Base-by-base conservation (phyloP, 1,139 yeast species). In the Lodderomyces elongisporus region DNA sequence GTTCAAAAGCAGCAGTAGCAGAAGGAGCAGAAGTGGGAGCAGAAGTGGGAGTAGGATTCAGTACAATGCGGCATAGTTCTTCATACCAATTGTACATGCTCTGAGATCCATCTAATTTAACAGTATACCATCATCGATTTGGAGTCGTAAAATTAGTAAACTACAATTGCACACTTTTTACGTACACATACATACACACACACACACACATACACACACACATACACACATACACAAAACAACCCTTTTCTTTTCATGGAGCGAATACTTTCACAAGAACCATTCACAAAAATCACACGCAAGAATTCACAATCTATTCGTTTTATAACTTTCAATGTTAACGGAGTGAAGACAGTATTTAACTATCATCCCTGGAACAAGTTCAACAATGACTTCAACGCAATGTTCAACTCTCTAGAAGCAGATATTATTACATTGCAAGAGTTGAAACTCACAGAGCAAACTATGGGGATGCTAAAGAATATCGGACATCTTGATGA, bases 391-490 rank as follows among this genome's bases (percentile, higher is more conserved):
- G 66, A 74, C 7, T 66, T 79, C 35, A 61, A 61, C 29, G 51
- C 38, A 16, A 66, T 82, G 49, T 80, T 88, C 43, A 54, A 60
- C 5, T 50, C 59, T 25, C 58, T 91, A 39, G 50, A 71, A n/a
- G 87, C 82, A 0, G 97, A 91, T 52, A 63, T 91, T 12, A 62
- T 89, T 12, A 74, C 95, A 5, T 66, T 91, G 14, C 97, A 91
- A 51, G 98, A 91, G 53, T 68, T 89, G 29, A 89, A 89, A 52
- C 54, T 79, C n/a, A 79, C 75, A 37, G 63, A 63, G 16, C 60
- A 58, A 9, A 73, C 71, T 34, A 46, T 82, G 62, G 27, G 60
- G 48, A 32, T 64, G 44, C 37, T 52, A n/a, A 40, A 54, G 14
- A 52, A 55, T 25, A 66, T 85, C 47, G 91, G 82, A 0, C 65